Conservation (phyloP, 495 filamentous ascomycete species). For the Penicillium coffeae region DNA sequence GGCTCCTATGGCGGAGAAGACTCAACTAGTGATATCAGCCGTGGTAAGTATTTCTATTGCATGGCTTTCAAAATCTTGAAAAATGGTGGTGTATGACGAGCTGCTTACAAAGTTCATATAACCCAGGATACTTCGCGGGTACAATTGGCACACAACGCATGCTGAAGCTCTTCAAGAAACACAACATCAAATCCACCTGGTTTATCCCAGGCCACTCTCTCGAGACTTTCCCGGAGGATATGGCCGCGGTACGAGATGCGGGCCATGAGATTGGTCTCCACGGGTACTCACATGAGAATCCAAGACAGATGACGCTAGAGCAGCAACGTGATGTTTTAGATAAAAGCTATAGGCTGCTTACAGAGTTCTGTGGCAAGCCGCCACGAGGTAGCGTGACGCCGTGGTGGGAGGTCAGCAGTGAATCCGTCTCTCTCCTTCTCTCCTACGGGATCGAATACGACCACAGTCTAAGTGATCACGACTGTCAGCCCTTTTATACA, state of each 20-base stretch:
- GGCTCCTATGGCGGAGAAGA: constrained; percentile 68
- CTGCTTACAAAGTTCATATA: too few species aligned
- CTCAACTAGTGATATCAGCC: constrained; percentile 60
- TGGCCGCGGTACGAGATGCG: constrained; percentile 62
- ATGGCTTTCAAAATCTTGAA: not conserved
- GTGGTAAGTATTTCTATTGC: constrained; percentile 34
- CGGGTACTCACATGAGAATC: constrained; percentile 75
- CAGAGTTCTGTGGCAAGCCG: constrained; percentile 70
- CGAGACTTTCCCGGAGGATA: constrained; percentile 75
- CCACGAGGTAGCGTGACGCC: constrained; percentile 64
- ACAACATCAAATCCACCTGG: constrained; percentile 77
- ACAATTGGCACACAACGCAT: constrained; percentile 66
- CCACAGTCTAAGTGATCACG: constrained; percentile 63
- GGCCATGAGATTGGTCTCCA: constrained; percentile 77
- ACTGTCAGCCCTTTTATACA: constrained; percentile 61
- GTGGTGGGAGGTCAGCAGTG: constrained; percentile 62
- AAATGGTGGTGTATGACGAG: constrained; percentile 53
- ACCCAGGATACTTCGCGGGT: too few species aligned
- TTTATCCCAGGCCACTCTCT: constrained; percentile 79
- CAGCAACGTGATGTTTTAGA: constrained; percentile 75
- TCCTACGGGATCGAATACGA: constrained; percentile 69
- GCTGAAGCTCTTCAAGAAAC: constrained; percentile 70
- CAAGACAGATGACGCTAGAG: constrained; percentile 65
- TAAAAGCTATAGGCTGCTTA: constrained; percentile 68
- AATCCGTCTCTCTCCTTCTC: constrained; percentile 61